These are phyloP conservation scores for Ottelia alismoides DNA, from an alignment of 106 monocot species.

Conservation along the genomic window DNA sequence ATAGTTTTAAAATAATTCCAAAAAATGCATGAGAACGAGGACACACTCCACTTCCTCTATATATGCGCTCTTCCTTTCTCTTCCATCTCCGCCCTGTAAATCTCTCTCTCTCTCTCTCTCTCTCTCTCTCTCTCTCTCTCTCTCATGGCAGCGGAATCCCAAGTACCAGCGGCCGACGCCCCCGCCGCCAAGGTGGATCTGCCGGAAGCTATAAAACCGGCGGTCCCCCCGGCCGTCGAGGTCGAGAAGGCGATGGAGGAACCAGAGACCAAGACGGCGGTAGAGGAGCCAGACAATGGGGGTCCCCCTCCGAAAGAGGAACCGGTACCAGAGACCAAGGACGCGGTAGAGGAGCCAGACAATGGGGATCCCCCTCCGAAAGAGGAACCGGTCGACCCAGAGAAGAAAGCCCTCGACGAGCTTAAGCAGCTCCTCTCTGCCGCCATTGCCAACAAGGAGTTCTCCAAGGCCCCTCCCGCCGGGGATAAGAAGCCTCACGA, in stretches of 20 bases:
- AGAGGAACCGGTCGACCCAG: constrained; percentile 8
- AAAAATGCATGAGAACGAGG: too few species aligned
- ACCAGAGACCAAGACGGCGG: background rate
- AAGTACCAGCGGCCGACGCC: background rate
- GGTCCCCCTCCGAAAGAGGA: too few species aligned
- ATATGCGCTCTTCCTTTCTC: background rate
- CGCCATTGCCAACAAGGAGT: constrained; percentile 8
- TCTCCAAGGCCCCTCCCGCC: constrained; percentile 7
- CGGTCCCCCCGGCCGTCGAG: background rate
- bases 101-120: background rate
- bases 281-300: background rate
- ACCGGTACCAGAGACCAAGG: background rate
- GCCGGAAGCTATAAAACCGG: too few species aligned
- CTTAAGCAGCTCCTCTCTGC: constrained; percentile 9
- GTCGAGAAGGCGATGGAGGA: background rate
- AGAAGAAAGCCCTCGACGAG: constrained; percentile 19
- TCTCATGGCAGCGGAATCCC: constrained; percentile 10
- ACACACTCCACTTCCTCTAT: too few species aligned
- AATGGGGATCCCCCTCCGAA: constrained; percentile 16
- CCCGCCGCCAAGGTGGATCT: constrained; percentile 5
- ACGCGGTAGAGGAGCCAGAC: background rate
- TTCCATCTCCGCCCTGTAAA: background rate
- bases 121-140: background rate
- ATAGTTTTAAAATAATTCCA: too few species aligned
- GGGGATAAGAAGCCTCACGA: constrained; percentile 6